Percentiles rank a stretch among this genome's conserved stretches.
phyloP scores from a whole-genome alignment of 2,329 filamentous ascomycete genomes.

The Alternaria sp. region DNA sequence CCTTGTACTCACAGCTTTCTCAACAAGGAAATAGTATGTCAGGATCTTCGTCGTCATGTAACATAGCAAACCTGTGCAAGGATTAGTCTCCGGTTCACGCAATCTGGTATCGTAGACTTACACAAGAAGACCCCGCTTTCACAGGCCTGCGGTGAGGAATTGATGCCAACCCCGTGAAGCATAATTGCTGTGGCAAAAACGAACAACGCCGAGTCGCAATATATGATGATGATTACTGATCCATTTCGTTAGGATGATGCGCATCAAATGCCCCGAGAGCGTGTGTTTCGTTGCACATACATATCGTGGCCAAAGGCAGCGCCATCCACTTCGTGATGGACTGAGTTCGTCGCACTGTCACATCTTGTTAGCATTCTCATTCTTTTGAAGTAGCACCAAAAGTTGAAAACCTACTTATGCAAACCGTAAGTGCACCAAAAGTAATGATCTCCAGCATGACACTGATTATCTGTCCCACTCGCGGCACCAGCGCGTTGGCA shows the following conservation, averaged over 20 bases:
- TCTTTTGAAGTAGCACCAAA: background rate
- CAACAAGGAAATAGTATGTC: slow-evolving; percentile 70
- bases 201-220: slow-evolving; percentile 66
- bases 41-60: slow-evolving; percentile 71
- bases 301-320: slow-evolving; percentile 30
- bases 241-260: background rate
- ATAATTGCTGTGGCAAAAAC: slow-evolving; percentile 64
- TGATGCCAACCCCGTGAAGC: slow-evolving; percentile 64
- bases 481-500: slow-evolving; percentile 21
- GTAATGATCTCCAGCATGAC: slow-evolving; percentile 31
- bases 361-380: background rate
- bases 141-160: slow-evolving; percentile 59
- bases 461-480: slow-evolving; percentile 30
- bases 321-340: slow-evolving; percentile 27
- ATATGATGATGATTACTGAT: slow-evolving; percentile 66
- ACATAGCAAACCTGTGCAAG: slow-evolving; percentile 56
- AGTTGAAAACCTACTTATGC: slow-evolving; percentile 15
- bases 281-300: slow-evolving; percentile 8
- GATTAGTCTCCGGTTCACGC: background rate
- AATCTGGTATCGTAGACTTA: slow-evolving; percentile 3
- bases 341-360: slow-evolving; percentile 32
- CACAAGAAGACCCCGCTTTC: slow-evolving; percentile 67
- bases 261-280: background rate
- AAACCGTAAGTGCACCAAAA: slow-evolving; percentile 29
- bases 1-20: slow-evolving; percentile 61